Evolutionary conservation across 2,329 filamentous ascomycete species (phyloP).

Genomic region (Neodidymelliopsis sp.): DNA sequence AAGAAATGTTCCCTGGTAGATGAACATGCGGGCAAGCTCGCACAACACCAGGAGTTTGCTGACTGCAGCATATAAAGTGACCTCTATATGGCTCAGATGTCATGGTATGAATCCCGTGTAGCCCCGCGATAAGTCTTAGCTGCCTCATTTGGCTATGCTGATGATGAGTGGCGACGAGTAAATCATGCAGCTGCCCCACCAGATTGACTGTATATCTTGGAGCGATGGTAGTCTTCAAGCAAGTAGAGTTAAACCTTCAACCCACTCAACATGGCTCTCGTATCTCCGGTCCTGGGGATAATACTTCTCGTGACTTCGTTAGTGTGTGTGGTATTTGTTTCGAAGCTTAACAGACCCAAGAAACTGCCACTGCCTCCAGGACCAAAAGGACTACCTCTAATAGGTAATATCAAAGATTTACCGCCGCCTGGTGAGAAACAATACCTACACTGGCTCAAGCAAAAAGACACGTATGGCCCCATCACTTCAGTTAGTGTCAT

Average conservation of each 20-base stretch:
- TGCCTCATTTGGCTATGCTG: conserved; percentile 1
- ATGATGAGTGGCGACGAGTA: neutral
- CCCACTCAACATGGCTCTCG: neutral
- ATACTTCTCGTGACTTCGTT: neutral
- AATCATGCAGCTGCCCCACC: neutral
- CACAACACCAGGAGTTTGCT: neutral
- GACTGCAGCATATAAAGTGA: neutral
- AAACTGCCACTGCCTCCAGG: conserved; percentile 57
- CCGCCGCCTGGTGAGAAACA: conserved; percentile 51
- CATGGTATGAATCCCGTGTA: neutral
- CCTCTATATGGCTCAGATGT: neutral
- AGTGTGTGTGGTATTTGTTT: neutral
- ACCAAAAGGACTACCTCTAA: conserved; percentile 55
- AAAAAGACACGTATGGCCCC: conserved; percentile 48
- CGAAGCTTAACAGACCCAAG: neutral
- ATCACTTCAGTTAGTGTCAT: conserved; percentile 35
- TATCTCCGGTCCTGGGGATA: neutral
- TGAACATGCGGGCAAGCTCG: neutral
- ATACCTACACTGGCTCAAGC: conserved; percentile 54
- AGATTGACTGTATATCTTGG: neutral
- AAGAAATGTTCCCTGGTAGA: too few species aligned
- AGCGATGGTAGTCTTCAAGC: neutral
- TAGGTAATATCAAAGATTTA: conserved; percentile 61
- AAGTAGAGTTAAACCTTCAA: too few species aligned
- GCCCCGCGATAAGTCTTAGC: neutral